Conservation (phyloP, 192 early-diverging fungal genomes). For the Mortierella antarctica region DNA sequence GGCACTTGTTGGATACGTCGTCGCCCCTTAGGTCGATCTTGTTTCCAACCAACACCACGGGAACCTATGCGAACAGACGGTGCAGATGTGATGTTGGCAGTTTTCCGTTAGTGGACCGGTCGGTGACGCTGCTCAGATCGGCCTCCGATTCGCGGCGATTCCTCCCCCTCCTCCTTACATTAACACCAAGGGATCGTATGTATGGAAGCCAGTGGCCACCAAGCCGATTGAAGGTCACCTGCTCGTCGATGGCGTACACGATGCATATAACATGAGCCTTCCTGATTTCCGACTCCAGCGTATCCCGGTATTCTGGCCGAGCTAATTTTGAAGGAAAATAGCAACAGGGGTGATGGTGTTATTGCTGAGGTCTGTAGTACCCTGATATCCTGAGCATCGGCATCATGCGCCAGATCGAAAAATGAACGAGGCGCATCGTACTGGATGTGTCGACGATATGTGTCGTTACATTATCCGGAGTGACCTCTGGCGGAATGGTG, state of each 20-base stretch:
- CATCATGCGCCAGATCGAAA: neutral
- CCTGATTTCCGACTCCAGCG: conserved; percentile 92
- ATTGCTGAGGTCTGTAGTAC: no score
- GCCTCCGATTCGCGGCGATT: neutral
- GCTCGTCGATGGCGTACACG: conserved; percentile 92
- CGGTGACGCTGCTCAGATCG: no score
- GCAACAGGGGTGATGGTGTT: neutral
- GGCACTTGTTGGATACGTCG: conserved; percentile 80
- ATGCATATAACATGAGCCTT: conserved; percentile 99
- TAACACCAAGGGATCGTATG: conserved; percentile 90
- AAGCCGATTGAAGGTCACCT: conserved; percentile 86
- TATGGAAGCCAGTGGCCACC: conserved; percentile 94
- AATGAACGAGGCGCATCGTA: conserved; percentile 36
- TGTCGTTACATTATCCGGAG: conserved; percentile 95
- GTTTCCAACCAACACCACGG: conserved; percentile 93
- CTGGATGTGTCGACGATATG: conserved; percentile 98
- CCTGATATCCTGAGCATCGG: neutral
- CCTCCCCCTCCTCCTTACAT: conserved; percentile 62
- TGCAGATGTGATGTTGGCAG: conserved; percentile 1
- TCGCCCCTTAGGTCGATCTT: conserved; percentile 92
- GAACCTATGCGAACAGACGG: conserved; percentile 65
- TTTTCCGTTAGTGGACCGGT: neutral
- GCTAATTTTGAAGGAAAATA: conserved; percentile 56
- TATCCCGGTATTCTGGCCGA: conserved; percentile 87
- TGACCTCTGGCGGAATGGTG: conserved; percentile 99